These are phyloP conservation scores for Fusarium sp. DNA, from an alignment of 2,329 filamentous ascomycete species.

Conservation along the genomic window DNA sequence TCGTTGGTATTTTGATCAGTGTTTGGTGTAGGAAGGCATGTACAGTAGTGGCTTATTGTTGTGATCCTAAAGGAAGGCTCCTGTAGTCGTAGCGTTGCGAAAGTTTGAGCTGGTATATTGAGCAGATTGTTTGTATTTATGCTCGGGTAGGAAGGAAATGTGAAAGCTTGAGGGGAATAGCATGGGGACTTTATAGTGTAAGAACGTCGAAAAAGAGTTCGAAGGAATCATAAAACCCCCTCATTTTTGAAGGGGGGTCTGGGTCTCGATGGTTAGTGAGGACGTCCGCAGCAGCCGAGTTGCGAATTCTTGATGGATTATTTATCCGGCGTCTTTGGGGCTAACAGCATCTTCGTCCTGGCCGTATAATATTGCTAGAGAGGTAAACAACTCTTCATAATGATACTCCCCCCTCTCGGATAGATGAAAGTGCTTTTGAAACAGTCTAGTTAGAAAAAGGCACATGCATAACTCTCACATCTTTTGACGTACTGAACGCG, in stretches of 20 bases:
- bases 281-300: neutral
- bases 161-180: rapidly evolving
- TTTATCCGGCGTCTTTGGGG: neutral
- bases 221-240: rapidly evolving
- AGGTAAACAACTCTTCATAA: neutral
- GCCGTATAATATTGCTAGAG: neutral
- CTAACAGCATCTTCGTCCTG: neutral
- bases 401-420: rapidly evolving
- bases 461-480: neutral
- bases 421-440: neutral
- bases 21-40: rapidly evolving
- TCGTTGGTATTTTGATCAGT: too few species aligned
- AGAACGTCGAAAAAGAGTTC: too few species aligned
- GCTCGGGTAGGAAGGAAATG: rapidly evolving
- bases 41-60: rapidly evolving
- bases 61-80: neutral
- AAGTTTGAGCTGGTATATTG: too few species aligned
- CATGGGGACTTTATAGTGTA: neutral
- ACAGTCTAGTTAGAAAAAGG: neutral
- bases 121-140: neutral
- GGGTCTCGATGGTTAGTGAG: neutral
- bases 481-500: too few species aligned
- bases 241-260: too few species aligned
- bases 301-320: rapidly evolving
- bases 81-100: too few species aligned